These are phyloP conservation scores for Trametes villosa DNA, from an alignment of 768 basidiomycete species.

Conservation along the genomic window DNA sequence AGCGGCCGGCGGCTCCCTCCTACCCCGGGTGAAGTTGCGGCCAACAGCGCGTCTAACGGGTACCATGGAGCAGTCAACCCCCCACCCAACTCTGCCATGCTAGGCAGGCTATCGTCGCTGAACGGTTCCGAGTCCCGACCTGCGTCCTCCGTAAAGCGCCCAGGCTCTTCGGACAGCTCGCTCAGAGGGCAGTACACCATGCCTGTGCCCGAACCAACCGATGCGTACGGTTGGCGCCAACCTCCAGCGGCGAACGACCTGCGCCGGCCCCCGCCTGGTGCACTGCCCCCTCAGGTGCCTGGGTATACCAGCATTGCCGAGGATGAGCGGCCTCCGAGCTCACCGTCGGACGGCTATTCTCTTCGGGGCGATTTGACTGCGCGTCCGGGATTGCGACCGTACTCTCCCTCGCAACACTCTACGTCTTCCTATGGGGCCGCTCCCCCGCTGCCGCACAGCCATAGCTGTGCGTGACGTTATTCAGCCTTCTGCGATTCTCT, in stretches of 20 bases:
- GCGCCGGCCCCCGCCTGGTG: conserved; percentile 33
- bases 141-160: conserved; percentile 19
- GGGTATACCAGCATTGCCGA: conserved; percentile 24
- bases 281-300: conserved; percentile 34
- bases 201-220: conserved; percentile 26
- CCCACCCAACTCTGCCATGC: conserved; percentile 22
- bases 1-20: conserved; percentile 27
- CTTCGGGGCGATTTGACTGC: conserved; percentile 11
- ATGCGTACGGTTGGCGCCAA: conserved; percentile 15
- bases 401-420: conserved; percentile 20
- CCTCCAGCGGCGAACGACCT: conserved; percentile 8
- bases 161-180: conserved; percentile 22
- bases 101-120: conserved; percentile 17
- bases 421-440: conserved; percentile 12
- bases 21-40: conserved; percentile 10
- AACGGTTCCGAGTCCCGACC: conserved; percentile 26
- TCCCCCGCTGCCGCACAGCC: conserved; percentile 7
- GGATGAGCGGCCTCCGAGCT: conserved; percentile 27
- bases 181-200: conserved; percentile 22
- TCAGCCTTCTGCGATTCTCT: too few species aligned
- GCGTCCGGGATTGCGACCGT: conserved; percentile 15
- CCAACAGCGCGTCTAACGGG: conserved; percentile 19
- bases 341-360: conserved; percentile 28
- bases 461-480: conserved; percentile 17
- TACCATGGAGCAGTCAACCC: conserved; percentile 16